Base-by-base conservation (phyloP, 495 filamentous ascomycete genomes). In the Glonium stellatum region DNA sequence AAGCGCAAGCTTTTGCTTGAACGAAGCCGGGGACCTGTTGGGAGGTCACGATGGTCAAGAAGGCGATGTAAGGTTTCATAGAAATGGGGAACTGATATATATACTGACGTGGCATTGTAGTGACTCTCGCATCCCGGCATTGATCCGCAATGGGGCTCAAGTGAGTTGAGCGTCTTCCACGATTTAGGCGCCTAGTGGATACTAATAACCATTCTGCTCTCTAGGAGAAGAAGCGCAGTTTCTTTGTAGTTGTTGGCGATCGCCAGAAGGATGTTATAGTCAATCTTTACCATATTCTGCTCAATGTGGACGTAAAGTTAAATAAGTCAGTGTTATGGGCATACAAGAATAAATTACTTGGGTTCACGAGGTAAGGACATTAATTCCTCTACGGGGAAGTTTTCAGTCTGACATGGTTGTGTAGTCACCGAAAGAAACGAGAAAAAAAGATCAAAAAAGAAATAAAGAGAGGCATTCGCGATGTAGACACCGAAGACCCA, bases 241-340 rank as follows among this genome's bases (percentile, higher is more conserved):
- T 99, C 77, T 92, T 99, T 73, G 87, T 97, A 55, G 83, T 99
- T 4, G 95, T 99, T 23, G 95, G 95, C 56, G 95, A 99, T 71
- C 84, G 85, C 58, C 87, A 92, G 59, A 99, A 99, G 74, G 95
- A 97, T 82, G 91, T 92, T 61, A 97, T 97, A 69, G 87, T 97
- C 50, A 84, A 97, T 70, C 79, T 99, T 37, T 91, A 97, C 74
- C 90, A 92, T 67, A 95, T 99, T 67, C 86, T 96, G 77, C 89
- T 90, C 50, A 86, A 82, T 65, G 84, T 86, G 67, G 89, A 96
- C 70, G 80, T 96, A 61, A 95, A 93, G 75, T 85, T 93, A 71
- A 97, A 97, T 77, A 97, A 97, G 73, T 92, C 87, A 11, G 90
- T 99, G 3, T 78, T 99, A 15, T 99, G 95, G 95, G 92, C 95